These are phyloP conservation scores for Ophiostoma angusticollis DNA, from an alignment of 2,329 filamentous ascomycete genomes.

Conservation along the genomic window DNA sequence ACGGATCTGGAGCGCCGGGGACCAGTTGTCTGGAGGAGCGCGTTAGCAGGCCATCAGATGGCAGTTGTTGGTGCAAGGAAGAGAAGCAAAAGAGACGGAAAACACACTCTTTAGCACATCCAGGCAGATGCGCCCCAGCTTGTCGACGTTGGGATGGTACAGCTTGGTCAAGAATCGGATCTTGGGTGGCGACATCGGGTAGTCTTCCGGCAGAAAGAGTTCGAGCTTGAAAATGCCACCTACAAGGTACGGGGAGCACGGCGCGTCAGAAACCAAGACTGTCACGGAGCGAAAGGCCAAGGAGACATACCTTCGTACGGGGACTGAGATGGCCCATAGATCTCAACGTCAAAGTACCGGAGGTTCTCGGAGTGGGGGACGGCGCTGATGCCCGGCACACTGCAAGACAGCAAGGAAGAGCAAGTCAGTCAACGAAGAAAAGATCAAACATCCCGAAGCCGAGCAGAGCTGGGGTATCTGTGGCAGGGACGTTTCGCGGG, in stretches of 20 bases:
- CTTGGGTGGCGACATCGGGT: slow-evolving; percentile 97
- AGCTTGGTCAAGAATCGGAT: slow-evolving; percentile 98
- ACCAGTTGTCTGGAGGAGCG: slow-evolving; percentile 73
- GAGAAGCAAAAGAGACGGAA: too few species aligned
- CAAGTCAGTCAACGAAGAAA: neutral
- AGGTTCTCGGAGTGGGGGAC: slow-evolving; percentile 95
- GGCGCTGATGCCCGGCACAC: slow-evolving; percentile 91
- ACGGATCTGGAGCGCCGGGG: slow-evolving; percentile 89
- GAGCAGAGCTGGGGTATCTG: neutral
- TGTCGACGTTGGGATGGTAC: slow-evolving; percentile 98
- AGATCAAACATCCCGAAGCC: neutral
- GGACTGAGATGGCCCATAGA: slow-evolving; percentile 85
- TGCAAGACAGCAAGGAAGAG: slow-evolving; percentile 26
- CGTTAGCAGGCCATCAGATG: neutral
- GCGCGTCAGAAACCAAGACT: neutral
- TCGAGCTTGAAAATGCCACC: slow-evolving; percentile 90
- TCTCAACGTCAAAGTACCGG: slow-evolving; percentile 94
- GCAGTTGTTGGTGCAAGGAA: too few species aligned
- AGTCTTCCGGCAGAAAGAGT: slow-evolving; percentile 94
- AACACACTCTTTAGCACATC: slow-evolving; percentile 44
- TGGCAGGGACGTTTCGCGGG: neutral
- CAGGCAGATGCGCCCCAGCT: slow-evolving; percentile 89
- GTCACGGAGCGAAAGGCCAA: neutral
- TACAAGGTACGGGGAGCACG: too few species aligned
- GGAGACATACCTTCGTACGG: neutral